Conservation (phyloP, 2,329 filamentous ascomycete genomes). For the Trichoderma koningii region DNA sequence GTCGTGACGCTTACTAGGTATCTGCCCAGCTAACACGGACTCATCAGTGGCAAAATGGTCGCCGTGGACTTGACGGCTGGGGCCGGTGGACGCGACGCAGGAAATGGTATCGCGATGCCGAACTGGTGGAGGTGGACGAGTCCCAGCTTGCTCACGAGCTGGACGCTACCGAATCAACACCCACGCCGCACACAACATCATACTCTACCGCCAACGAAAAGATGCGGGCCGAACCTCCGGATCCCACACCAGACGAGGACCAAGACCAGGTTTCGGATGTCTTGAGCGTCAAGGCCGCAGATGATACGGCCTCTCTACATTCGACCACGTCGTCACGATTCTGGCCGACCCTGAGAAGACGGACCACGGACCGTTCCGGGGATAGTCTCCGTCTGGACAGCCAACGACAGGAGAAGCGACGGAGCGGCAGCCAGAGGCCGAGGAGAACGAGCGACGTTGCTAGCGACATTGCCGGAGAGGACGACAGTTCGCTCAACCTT, state of each 20-base stretch:
- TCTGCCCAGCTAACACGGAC: background rate
- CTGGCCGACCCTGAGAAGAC: conserved; percentile 45
- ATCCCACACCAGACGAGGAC: conserved; percentile 35
- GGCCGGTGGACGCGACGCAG: conserved; percentile 87
- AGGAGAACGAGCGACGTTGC: conserved; percentile 48
- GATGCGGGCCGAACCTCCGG: conserved; percentile 38
- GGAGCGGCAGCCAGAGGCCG: conserved; percentile 41
- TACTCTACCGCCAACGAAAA: conserved; percentile 44
- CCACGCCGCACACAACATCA: conserved; percentile 35
- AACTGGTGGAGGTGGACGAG: conserved; percentile 75
- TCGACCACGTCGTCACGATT: conserved; percentile 54
- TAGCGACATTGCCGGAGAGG: conserved; percentile 47
- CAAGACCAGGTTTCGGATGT: conserved; percentile 34
- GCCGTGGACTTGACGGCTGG: conserved; percentile 86
- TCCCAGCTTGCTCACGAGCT: conserved; percentile 41
- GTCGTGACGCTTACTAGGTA: background rate
- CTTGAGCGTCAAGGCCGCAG: conserved; percentile 38
- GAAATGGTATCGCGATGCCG: conserved; percentile 96
- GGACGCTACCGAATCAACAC: conserved; percentile 35
- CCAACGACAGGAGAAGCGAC: conserved; percentile 28
- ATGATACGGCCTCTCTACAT: conserved; percentile 50
- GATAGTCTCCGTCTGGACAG: conserved; percentile 24
- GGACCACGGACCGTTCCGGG: conserved; percentile 43
- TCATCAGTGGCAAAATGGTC: conserved; percentile 80
- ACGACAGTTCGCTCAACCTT: conserved; percentile 46